Conservation (phyloP, 768 basidiomycete genomes). For the Naganishia randhawae region DNA sequence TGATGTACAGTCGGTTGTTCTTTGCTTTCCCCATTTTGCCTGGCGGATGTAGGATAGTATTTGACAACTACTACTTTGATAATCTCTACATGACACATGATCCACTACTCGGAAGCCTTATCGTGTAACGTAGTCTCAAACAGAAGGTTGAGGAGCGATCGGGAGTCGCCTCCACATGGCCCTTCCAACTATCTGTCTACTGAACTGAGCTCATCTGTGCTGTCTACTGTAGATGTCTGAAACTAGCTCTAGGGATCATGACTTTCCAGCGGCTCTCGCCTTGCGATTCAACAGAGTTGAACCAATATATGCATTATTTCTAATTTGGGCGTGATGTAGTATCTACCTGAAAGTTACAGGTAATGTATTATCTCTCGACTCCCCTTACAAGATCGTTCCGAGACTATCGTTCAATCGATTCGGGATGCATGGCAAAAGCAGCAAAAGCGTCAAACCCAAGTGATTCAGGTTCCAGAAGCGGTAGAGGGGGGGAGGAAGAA, state of each 20-base stretch:
- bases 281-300: no score
- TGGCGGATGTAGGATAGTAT: not conserved
- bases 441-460: constrained; percentile 19
- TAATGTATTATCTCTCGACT: no score
- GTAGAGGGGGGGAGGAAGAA: not conserved
- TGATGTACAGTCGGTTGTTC: constrained; percentile 35
- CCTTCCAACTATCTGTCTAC: no score
- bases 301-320: no score
- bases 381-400: constrained; percentile 17
- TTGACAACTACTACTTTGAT: not conserved
- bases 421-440: not conserved
- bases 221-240: no score
- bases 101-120: not conserved
- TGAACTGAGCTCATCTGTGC: no score
- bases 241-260: no score
- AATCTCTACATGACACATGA: not conserved
- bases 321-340: no score
- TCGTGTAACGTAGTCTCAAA: not conserved
- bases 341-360: no score
- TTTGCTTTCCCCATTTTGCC: constrained; percentile 27
- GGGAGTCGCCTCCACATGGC: no score
- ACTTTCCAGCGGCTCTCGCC: no score
- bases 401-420: constrained; percentile 9
- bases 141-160: not conserved
- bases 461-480: not conserved